Conservation (phyloP, 2,329 filamentous ascomycete genomes). For the Emmonsiellopsis sp. region DNA sequence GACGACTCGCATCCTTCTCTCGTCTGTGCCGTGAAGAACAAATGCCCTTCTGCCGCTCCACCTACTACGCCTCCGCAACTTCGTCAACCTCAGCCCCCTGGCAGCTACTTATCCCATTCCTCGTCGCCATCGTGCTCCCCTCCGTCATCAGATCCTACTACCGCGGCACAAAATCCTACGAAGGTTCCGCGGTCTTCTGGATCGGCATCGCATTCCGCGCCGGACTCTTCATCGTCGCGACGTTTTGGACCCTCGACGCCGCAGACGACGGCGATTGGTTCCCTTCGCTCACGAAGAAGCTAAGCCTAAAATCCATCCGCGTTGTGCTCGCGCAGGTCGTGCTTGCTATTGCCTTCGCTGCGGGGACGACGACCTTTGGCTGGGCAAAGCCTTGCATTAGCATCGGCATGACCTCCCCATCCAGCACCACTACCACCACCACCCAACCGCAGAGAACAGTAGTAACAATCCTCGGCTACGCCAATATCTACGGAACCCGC, state of each 20-base stretch:
- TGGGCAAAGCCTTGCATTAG: slow-evolving; percentile 80
- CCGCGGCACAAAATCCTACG: slow-evolving; percentile 71
- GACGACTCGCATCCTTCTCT: slow-evolving; percentile 74
- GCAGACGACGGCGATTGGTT: slow-evolving; percentile 79
- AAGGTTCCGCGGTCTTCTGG: slow-evolving; percentile 77
- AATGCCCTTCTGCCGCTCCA: slow-evolving; percentile 92
- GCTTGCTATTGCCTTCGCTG: slow-evolving; percentile 70
- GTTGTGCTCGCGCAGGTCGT: slow-evolving; percentile 72
- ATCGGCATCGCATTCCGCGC: slow-evolving; percentile 69
- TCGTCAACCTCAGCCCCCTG: slow-evolving; percentile 89
- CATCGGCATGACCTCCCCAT: slow-evolving; percentile 50
- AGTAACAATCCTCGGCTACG: slow-evolving; percentile 80
- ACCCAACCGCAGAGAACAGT: slow-evolving; percentile 25
- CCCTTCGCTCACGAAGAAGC: slow-evolving; percentile 49
- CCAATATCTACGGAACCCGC: slow-evolving; percentile 83
- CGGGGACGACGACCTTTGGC: slow-evolving; percentile 73
- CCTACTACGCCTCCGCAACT: slow-evolving; percentile 85
- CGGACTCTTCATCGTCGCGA: slow-evolving; percentile 64
- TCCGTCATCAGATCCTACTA: slow-evolving; percentile 77
- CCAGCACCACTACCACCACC: slow-evolving; percentile 31
- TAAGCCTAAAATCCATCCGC: slow-evolving; percentile 61
- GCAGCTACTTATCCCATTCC: slow-evolving; percentile 74
- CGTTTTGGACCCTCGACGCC: slow-evolving; percentile 84
- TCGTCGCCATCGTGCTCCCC: slow-evolving; percentile 63
- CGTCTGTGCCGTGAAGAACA: slow-evolving; percentile 95